These are phyloP conservation scores for Amyloporia xantha DNA, from an alignment of 768 basidiomycete genomes.

Conservation along the genomic window DNA sequence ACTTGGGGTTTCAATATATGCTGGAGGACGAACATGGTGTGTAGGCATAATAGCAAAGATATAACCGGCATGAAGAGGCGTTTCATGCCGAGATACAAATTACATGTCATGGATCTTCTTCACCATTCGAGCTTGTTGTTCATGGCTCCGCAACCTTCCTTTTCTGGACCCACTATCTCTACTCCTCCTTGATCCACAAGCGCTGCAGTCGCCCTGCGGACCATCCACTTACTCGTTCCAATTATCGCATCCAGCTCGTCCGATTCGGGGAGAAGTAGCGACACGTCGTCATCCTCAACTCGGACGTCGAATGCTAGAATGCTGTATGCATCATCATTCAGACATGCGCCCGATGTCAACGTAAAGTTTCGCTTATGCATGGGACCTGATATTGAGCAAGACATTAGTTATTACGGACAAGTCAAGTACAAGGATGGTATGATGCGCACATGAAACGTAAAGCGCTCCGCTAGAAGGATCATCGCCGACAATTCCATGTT, in stretches of 20 bases:
- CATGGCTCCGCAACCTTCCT: conserved; percentile 1
- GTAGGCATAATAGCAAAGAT: too few relatives aligned
- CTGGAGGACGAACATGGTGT: too few relatives aligned
- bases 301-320: conserved; percentile 58
- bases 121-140: conserved; percentile 15
- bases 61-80: too few relatives aligned
- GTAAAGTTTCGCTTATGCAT: conserved; percentile 65
- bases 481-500: conserved; percentile 64
- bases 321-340: conserved; percentile 52
- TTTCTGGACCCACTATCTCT: conserved; percentile 29
- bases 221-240: conserved; percentile 60
- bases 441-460: conserved; percentile 40
- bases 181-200: conserved; percentile 25
- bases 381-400: conserved; percentile 36
- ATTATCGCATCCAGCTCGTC: conserved; percentile 53
- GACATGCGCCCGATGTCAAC: conserved; percentile 47
- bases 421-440: not conserved
- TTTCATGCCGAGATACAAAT: too few relatives aligned
- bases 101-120: too few relatives aligned
- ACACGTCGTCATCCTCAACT: conserved; percentile 35
- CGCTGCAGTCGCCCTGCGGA: conserved; percentile 44
- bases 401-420: conserved; percentile 3
- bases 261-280: conserved; percentile 45
- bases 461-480: conserved; percentile 43
- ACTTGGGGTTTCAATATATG: too few relatives aligned